Conservation (phyloP, 257 asterid species). For the Nicotiana obtusifolia region DNA sequence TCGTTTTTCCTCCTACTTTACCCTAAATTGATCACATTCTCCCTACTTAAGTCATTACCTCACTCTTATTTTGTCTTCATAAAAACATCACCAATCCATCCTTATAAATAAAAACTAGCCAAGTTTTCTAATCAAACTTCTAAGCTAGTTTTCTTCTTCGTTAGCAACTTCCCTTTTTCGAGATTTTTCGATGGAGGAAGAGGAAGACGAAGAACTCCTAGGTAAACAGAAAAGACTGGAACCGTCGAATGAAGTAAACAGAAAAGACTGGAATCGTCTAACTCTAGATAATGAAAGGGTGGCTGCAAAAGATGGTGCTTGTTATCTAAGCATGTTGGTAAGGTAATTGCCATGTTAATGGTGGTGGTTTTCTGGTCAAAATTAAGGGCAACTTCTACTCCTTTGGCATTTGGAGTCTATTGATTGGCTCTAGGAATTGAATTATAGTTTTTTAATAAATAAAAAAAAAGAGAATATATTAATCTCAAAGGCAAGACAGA, state of each 20-base stretch:
- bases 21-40: slow-evolving; percentile 24
- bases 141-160: slow-evolving; percentile 19
- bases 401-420: slow-evolving; percentile 60
- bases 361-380: slow-evolving; percentile 20
- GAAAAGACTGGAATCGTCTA: not conserved
- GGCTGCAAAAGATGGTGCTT: slow-evolving; percentile 8
- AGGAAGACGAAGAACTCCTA: not conserved
- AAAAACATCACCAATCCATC: slow-evolving; percentile 13
- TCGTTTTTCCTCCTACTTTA: not conserved
- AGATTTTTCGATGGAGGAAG: not conserved
- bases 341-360: slow-evolving; percentile 11
- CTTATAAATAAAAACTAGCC: slow-evolving; percentile 17
- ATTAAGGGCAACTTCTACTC: slow-evolving; percentile 71
- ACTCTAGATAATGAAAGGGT: not conserved
- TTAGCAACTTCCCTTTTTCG: not conserved
- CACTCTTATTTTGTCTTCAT: slow-evolving; percentile 19
- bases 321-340: not conserved
- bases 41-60: slow-evolving; percentile 37
- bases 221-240: not conserved
- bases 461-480: not conserved
- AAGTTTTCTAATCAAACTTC: slow-evolving; percentile 32
- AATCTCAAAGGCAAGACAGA: slow-evolving; percentile 13
- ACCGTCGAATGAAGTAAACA: not conserved
- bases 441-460: not conserved
- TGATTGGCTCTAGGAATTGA: slow-evolving; percentile 3